Evolutionary conservation across 768 basidiomycete genomes (phyloP).

Genomic region (Tulasnella sp.): DNA sequence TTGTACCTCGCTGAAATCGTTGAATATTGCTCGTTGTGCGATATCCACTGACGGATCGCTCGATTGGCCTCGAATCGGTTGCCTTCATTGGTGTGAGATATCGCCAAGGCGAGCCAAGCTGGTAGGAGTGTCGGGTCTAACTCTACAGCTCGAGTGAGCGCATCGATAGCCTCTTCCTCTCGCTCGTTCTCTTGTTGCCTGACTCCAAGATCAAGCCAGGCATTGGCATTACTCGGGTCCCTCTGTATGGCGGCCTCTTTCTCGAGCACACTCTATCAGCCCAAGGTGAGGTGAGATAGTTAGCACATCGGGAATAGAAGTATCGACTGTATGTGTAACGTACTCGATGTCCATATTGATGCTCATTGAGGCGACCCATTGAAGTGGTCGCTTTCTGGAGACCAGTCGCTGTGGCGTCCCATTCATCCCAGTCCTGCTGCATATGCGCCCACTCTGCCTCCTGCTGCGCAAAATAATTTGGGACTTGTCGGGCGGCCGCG

Average conservation of each 20-base stretch:
- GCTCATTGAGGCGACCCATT: conserved; percentile 38
- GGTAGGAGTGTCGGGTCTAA: conserved; percentile 67
- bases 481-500: too few relatives aligned
- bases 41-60: conserved; percentile 78
- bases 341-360: neutral
- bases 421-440: conserved; percentile 70
- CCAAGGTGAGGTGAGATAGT: neutral
- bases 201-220: conserved; percentile 89
- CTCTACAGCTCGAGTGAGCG: conserved; percentile 67
- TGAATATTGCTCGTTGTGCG: conserved; percentile 46
- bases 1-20: conserved; percentile 21
- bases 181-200: conserved; percentile 98
- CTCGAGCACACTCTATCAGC: conserved; percentile 65
- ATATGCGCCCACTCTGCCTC: conserved; percentile 50
- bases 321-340: neutral
- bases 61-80: conserved; percentile 62
- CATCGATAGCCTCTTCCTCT: conserved; percentile 79
- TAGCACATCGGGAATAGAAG: conserved; percentile 23
- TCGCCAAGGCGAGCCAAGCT: conserved; percentile 82
- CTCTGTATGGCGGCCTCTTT: conserved; percentile 82
- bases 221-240: conserved; percentile 53
- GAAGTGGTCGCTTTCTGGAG: neutral
- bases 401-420: conserved; percentile 63
- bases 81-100: conserved; percentile 85
- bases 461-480: conserved; percentile 14